Percentiles rank a stretch among this genome's conserved stretches.
Evolutionary conservation across 2,329 filamentous ascomycete genomes (phyloP).

Genomic region (Lachnellula occidentalis): DNA sequence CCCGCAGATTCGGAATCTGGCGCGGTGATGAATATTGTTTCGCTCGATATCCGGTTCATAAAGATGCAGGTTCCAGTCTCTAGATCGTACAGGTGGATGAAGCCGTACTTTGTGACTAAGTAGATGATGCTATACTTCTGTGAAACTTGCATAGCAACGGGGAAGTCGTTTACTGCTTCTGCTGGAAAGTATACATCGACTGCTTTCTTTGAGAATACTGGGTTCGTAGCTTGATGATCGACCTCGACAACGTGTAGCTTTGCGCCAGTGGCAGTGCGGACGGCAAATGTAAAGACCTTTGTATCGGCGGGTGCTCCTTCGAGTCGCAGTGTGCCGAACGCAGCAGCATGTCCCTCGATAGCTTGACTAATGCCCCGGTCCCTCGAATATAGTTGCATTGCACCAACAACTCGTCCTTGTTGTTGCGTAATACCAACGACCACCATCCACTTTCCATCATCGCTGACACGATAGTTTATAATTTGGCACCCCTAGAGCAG

Average conservation of each 20-base stretch:
- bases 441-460: constrained; percentile 97
- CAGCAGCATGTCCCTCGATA: constrained; percentile 94
- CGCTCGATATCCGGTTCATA: constrained; percentile 99
- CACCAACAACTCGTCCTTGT: constrained; percentile 86
- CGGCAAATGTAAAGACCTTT: constrained; percentile 94
- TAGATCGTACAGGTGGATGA: constrained; percentile 97
- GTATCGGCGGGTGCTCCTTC: constrained; percentile 88
- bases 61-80: constrained; percentile 95
- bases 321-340: constrained; percentile 83
- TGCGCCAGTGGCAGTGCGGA: constrained; percentile 80
- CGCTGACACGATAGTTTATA: constrained; percentile 97
- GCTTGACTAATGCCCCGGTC: constrained; percentile 96
- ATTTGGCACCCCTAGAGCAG: constrained; percentile 81
- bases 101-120: constrained; percentile 97
- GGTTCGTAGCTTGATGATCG: constrained; percentile 85
- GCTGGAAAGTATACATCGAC: constrained; percentile 97
- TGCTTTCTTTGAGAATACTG: constrained; percentile 87
- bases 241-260: constrained; percentile 98
- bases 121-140: constrained; percentile 96
- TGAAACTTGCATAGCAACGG: constrained; percentile 95
- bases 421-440: constrained; percentile 94
- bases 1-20: constrained; percentile 78
- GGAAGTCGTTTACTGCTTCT: constrained; percentile 94
- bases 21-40: constrained; percentile 96
- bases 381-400: constrained; percentile 95